Evolutionary conservation across 208 protist species (phyloP).

Genomic region (Angomonas deanei): DNA sequence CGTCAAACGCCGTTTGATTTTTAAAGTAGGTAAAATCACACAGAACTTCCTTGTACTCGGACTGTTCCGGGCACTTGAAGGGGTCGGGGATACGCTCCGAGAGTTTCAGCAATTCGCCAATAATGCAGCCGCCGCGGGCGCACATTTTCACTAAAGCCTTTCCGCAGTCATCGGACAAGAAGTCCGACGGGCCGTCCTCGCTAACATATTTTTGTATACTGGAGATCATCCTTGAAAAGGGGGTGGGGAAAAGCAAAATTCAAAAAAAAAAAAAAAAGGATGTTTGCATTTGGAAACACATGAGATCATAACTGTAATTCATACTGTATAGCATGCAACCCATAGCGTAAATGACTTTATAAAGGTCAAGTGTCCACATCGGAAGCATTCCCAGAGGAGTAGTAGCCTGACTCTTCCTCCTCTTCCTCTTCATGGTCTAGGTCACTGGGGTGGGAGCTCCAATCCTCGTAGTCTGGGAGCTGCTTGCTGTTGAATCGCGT

Average conservation of each 20-base stretch:
- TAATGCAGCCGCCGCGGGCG: constrained; percentile 87
- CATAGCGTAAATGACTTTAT: no score
- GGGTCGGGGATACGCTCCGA: constrained; percentile 87
- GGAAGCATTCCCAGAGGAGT: no score
- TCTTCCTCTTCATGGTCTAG: no score
- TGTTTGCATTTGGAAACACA: not conserved
- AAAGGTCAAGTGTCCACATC: no score
- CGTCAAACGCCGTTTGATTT: constrained; percentile 67
- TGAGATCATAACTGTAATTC: not conserved
- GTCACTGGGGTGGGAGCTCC: no score
- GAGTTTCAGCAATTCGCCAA: constrained; percentile 92
- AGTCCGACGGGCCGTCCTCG: constrained; percentile 22
- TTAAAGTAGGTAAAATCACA: constrained; percentile 94
- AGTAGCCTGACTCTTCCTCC: no score
- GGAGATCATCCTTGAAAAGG: not conserved
- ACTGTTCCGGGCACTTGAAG: constrained; percentile 45
- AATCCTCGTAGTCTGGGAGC: no score
- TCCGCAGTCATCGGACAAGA: constrained; percentile 89
- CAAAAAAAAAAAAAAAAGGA: not conserved
- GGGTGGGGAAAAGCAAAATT: not conserved
- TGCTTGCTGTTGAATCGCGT: constrained; percentile 28
- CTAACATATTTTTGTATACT: not conserved
- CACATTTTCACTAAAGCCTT: constrained; percentile 90
- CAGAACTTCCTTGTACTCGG: constrained; percentile 82
- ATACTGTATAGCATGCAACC: not conserved